These are phyloP conservation scores for Orbilia quercus DNA, from an alignment of 2,329 filamentous ascomycete species.

Conservation along the genomic window DNA sequence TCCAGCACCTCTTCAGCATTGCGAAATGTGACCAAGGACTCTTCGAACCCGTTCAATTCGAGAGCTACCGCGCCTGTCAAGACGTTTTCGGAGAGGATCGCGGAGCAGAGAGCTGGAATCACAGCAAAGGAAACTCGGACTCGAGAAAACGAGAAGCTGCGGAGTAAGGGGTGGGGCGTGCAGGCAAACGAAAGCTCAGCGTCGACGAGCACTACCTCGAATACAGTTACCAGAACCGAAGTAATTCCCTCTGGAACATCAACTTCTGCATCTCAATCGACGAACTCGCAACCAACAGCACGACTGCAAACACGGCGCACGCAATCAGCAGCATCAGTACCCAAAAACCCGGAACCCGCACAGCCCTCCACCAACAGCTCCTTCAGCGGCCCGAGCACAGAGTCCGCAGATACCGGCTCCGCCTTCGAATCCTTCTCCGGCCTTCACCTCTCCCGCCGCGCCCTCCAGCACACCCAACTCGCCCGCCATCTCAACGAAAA, in stretches of 20 bases:
- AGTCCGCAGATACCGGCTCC: slow-evolving; percentile 18
- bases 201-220: slow-evolving; percentile 1
- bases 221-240: slow-evolving; percentile 10
- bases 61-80: slow-evolving; percentile 62
- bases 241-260: slow-evolving; percentile 59
- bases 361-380: slow-evolving; percentile 11
- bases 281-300: slow-evolving; percentile 5
- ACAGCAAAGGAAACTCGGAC: slow-evolving; percentile 67
- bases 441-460: slow-evolving; percentile 82
- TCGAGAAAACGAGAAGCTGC: slow-evolving; percentile 68
- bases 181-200: slow-evolving; percentile 64
- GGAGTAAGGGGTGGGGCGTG: slow-evolving; percentile 71
- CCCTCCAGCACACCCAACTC: slow-evolving; percentile 82
- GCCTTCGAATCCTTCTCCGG: slow-evolving; percentile 85
- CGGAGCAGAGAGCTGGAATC: slow-evolving; percentile 74
- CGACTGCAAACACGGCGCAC: slow-evolving; percentile 61
- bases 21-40: slow-evolving; percentile 33
- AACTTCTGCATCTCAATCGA: slow-evolving; percentile 12
- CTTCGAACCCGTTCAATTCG: slow-evolving; percentile 31
- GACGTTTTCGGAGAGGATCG: slow-evolving; percentile 86
- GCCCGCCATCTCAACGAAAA: slow-evolving; percentile 82
- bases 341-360: slow-evolving; percentile 12
- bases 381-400: not conserved
- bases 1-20: slow-evolving; percentile 38
- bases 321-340: slow-evolving; percentile 62